These are phyloP conservation scores for Camellia oleifera DNA, from an alignment of 179 eudicot genomes.

Conservation along the genomic window DNA sequence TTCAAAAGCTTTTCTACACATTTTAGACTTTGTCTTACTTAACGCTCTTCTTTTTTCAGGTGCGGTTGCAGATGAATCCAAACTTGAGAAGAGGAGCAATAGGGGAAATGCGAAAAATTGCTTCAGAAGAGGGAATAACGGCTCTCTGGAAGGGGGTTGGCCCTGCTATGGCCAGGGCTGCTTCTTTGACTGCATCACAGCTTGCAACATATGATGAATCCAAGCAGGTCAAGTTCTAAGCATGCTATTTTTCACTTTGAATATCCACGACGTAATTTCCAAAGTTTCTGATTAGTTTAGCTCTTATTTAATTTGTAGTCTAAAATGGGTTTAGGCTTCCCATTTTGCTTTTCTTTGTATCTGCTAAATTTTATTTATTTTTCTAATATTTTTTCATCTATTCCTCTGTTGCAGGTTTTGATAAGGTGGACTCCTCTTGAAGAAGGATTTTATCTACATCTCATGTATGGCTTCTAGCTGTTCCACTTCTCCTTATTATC, in stretches of 20 bases:
- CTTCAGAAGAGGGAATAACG: slow-evolving; percentile 64
- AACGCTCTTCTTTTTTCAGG: slow-evolving; percentile 36
- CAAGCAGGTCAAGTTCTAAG: slow-evolving; percentile 61
- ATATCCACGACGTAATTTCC: slow-evolving; percentile 18
- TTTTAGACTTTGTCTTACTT: slow-evolving; percentile 5
- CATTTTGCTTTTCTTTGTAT: neutral
- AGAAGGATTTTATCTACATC: slow-evolving; percentile 84
- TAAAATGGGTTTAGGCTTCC: neutral
- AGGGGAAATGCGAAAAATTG: slow-evolving; percentile 56
- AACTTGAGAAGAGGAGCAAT: slow-evolving; percentile 46
- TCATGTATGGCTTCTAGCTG: slow-evolving; percentile 43
- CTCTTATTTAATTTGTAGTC: slow-evolving; percentile 8
- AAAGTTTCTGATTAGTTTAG: slow-evolving; percentile 5
- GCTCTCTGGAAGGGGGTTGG: slow-evolving; percentile 98
- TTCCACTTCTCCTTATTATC: neutral
- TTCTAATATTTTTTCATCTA: neutral
- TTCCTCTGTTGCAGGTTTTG: slow-evolving; percentile 47
- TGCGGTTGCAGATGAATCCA: slow-evolving; percentile 76
- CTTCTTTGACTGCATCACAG: slow-evolving; percentile 88
- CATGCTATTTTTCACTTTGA: slow-evolving; percentile 23
- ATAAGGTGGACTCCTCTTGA: slow-evolving; percentile 62
- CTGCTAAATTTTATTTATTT: neutral
- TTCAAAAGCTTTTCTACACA: neutral
- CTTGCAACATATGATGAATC: slow-evolving; percentile 92
- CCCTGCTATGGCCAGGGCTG: slow-evolving; percentile 92